These are phyloP conservation scores for Thermomucor indicae-seudaticae DNA, from an alignment of 371 early-diverging fungal genomes.

Conservation along the genomic window DNA sequence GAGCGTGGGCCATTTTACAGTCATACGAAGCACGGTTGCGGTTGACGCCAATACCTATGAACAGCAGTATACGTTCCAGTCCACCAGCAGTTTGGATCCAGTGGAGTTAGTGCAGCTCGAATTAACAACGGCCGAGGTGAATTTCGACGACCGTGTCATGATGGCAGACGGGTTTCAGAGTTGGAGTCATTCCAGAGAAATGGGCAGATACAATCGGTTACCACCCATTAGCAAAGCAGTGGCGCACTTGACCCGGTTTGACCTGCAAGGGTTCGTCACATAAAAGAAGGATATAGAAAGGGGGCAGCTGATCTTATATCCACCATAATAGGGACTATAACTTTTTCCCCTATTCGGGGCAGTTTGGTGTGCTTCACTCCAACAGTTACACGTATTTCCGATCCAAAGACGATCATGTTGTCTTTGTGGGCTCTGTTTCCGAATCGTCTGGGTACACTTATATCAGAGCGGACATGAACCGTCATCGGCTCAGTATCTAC, in stretches of 20 bases:
- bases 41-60: too few species aligned
- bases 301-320: conserved; percentile 1
- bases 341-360: conserved; percentile 35
- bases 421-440: conserved; percentile 36
- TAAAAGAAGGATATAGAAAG: conserved; percentile 3
- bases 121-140: too few species aligned
- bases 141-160: conserved; percentile 16
- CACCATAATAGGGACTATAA: conserved; percentile 16
- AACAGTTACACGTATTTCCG: conserved; percentile 34
- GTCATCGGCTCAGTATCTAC: conserved; percentile 21
- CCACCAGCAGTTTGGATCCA: too few species aligned
- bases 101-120: too few species aligned
- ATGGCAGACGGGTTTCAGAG: conserved; percentile 46
- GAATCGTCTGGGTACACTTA: conserved; percentile 41
- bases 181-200: conserved; percentile 36
- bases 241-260: conserved; percentile 33
- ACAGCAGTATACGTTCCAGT: too few species aligned
- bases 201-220: conserved; percentile 17
- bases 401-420: conserved; percentile 4
- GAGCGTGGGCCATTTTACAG: too few species aligned
- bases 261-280: conserved; percentile 24
- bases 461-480: conserved; percentile 25
- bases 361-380: conserved; percentile 32
- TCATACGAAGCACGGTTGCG: too few species aligned
- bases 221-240: conserved; percentile 21